Evolutionary conservation across 129 eudicot genomes (phyloP).

Genomic region (Apium graveolens): DNA sequence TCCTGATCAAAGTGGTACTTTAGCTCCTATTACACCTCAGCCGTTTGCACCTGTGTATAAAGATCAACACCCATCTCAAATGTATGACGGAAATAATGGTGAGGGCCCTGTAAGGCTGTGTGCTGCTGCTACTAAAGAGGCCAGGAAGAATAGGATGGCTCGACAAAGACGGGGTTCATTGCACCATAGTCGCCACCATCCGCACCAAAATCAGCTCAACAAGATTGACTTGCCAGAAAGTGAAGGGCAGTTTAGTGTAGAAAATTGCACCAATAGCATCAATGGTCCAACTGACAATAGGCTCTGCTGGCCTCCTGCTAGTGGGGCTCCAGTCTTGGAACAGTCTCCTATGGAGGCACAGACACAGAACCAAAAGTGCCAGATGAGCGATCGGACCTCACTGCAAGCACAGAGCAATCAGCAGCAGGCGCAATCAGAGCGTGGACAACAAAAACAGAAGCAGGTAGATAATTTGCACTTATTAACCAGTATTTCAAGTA

Average conservation of each 20-base stretch:
- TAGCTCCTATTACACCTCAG: slow-evolving; percentile 21
- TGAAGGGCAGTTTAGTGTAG: slow-evolving; percentile 21
- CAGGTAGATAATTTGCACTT: slow-evolving; percentile 30
- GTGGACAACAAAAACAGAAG: slow-evolving; percentile 1
- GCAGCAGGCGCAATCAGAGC: slow-evolving; percentile 28
- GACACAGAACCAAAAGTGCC: slow-evolving; percentile 17
- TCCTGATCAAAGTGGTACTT: slow-evolving; percentile 29
- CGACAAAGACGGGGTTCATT: slow-evolving; percentile 47
- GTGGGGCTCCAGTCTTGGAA: neutral
- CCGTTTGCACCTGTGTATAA: slow-evolving; percentile 1
- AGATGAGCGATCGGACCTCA: slow-evolving; percentile 17
- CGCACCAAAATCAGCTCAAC: slow-evolving; percentile 32
- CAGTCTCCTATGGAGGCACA: slow-evolving; percentile 17
- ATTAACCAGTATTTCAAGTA: neutral
- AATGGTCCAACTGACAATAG: slow-evolving; percentile 26
- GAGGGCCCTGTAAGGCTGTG: slow-evolving; percentile 47
- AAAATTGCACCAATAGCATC: slow-evolving; percentile 12
- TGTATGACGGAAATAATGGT: slow-evolving; percentile 26
- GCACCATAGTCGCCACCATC: slow-evolving; percentile 45
- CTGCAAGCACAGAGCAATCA: slow-evolving; percentile 20
- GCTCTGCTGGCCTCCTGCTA: slow-evolving; percentile 44
- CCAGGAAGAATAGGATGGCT: slow-evolving; percentile 94
- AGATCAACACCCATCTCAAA: slow-evolving; percentile 30
- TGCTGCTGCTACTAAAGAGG: slow-evolving; percentile 85
- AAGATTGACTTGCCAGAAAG: slow-evolving; percentile 15